Percentiles rank a stretch among this genome's conserved stretches.
Evolutionary conservation across 2,329 filamentous ascomycete genomes (phyloP).

Genomic region (Xylaria sp.): DNA sequence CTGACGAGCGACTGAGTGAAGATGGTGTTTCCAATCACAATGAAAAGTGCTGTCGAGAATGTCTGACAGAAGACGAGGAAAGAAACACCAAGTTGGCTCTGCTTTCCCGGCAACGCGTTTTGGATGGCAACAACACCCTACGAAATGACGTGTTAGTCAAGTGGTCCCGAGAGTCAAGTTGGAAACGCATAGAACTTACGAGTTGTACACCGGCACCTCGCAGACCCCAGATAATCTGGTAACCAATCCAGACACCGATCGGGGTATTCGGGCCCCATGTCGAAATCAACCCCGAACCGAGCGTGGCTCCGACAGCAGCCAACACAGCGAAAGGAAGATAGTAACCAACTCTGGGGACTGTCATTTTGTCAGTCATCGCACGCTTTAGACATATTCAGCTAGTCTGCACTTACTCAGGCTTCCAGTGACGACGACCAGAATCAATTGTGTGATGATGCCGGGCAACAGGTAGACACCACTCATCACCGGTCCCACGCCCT

Average conservation of each 20-base stretch:
- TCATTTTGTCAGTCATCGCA: neutral
- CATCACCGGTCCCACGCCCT: slow-evolving; percentile 28
- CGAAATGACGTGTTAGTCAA: neutral
- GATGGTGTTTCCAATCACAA: slow-evolving; percentile 29
- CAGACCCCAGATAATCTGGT: slow-evolving; percentile 28
- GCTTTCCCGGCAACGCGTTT: slow-evolving; percentile 24
- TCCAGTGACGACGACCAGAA: slow-evolving; percentile 51
- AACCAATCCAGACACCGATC: slow-evolving; percentile 28
- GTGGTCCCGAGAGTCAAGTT: neutral
- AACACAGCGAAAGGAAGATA: slow-evolving; percentile 28
- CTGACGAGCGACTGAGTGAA: slow-evolving; percentile 26
- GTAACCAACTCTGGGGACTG: slow-evolving; percentile 29
- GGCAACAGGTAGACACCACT: slow-evolving; percentile 34
- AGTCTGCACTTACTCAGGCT: slow-evolving; percentile 20
- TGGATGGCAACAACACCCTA: slow-evolving; percentile 29
- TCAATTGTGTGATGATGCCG: slow-evolving; percentile 36
- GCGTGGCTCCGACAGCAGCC: slow-evolving; percentile 21
- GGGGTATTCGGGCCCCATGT: slow-evolving; percentile 25
- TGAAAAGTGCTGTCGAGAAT: slow-evolving; percentile 25
- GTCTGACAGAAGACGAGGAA: slow-evolving; percentile 31
- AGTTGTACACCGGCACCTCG: slow-evolving; percentile 28
- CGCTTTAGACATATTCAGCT: neutral
- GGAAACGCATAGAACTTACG: slow-evolving; percentile 10
- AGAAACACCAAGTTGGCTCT: slow-evolving; percentile 27
- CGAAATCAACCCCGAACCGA: slow-evolving; percentile 28